These are phyloP conservation scores for Cucumis sativus DNA, from an alignment of 306 rosid species.

Conservation along the genomic window DNA sequence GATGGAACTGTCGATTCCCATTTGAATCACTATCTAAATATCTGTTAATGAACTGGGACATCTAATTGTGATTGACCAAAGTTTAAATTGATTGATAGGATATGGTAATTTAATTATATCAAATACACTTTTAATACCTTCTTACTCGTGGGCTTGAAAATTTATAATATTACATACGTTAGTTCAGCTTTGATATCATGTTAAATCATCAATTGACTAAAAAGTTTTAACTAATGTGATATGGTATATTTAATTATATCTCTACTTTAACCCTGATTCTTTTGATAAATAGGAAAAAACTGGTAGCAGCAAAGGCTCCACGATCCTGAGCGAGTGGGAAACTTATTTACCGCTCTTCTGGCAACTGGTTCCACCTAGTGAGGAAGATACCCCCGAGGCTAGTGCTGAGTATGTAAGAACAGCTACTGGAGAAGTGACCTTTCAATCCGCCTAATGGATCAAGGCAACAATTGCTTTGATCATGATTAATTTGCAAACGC, in stretches of 20 bases:
- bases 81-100: no score
- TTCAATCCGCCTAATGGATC: slow-evolving; percentile 61
- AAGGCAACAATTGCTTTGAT: neutral
- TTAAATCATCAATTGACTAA: no score
- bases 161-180: no score
- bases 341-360: slow-evolving; percentile 70
- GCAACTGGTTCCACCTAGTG: slow-evolving; percentile 98
- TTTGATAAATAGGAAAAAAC: slow-evolving; percentile 69
- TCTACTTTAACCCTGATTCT: neutral
- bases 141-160: no score
- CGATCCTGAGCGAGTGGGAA: slow-evolving; percentile 84
- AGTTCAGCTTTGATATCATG: no score
- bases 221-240: no score
- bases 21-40: neutral
- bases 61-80: neutral
- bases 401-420: slow-evolving; percentile 50
- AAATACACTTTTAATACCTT: no score
- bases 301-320: slow-evolving; percentile 68
- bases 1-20: neutral
- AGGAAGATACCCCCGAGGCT: slow-evolving; percentile 98
- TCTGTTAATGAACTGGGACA: neutral
- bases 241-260: no score
- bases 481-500: neutral
- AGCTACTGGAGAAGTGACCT: slow-evolving; percentile 45
- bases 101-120: no score